A percentile compares a stretch with the other conserved stretches of the same genome.
These are phyloP conservation scores for Chytriomyces confervae DNA, from an alignment of 192 early-diverging fungal species.

Conservation along the genomic window DNA sequence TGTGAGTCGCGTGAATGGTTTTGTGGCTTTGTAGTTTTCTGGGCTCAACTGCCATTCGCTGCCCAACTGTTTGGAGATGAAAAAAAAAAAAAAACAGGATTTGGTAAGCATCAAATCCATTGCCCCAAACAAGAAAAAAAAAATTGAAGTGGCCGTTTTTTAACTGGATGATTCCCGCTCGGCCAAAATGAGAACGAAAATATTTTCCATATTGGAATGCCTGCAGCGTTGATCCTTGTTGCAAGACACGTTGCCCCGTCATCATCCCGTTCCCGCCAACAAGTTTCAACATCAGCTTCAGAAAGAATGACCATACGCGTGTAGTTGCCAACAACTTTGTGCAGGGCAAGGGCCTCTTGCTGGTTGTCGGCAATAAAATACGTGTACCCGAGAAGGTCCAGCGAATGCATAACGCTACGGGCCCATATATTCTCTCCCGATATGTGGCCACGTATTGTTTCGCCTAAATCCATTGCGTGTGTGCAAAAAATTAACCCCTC, in stretches of 20 bases:
- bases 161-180: not conserved
- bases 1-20: not conserved
- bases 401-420: not conserved
- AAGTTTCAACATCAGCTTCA: not conserved
- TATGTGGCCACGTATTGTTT: not conserved
- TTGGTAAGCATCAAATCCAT: not conserved
- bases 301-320: not conserved
- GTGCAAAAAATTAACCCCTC: not conserved
- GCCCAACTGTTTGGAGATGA: not conserved
- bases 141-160: not conserved
- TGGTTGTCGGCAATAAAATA: not conserved
- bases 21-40: not conserved
- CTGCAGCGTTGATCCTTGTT: not conserved
- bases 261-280: not conserved
- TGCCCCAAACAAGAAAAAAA: not conserved
- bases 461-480: not conserved
- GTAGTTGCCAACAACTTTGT: not conserved
- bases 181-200: not conserved
- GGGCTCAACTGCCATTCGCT: not conserved
- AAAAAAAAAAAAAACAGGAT: not conserved
- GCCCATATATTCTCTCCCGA: conserved; percentile 6
- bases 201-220: conserved; percentile 7
- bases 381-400: conserved; percentile 5
- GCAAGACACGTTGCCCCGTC: not conserved
- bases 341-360: not conserved